Evolutionary conservation across 352 stramenopile genomes (phyloP).

Genomic region (Phytophthora chlamydospora): DNA sequence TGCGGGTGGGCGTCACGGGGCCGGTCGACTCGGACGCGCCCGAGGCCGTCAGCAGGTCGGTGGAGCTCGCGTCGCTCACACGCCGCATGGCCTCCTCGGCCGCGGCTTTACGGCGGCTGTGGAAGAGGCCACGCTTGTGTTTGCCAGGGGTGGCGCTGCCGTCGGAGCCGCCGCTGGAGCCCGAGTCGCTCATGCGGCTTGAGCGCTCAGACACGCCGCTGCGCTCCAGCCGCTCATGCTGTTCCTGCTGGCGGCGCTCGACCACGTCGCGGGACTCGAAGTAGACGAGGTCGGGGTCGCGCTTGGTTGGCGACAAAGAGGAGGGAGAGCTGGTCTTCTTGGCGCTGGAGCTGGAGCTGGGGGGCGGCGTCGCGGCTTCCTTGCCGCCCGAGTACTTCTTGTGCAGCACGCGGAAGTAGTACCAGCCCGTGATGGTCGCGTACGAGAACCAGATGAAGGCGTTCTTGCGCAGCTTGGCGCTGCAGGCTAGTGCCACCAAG

Average conservation of each 20-base stretch:
- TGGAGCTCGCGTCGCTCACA: conserved; percentile 42
- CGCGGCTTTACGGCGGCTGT: conserved; percentile 41
- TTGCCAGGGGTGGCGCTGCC: conserved; percentile 33
- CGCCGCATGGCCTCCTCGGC: conserved; percentile 39
- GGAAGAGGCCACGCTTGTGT: conserved; percentile 52
- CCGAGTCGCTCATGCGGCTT: conserved; percentile 54
- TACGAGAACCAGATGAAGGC: conserved; percentile 79
- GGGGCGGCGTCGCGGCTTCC: conserved; percentile 15
- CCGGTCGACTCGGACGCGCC: conserved; percentile 39
- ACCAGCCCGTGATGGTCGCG: conserved; percentile 82
- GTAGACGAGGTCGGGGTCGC: conserved; percentile 49
- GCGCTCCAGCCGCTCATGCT: conserved; percentile 38
- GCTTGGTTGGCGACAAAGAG: conserved; percentile 6
- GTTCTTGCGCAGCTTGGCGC: conserved; percentile 58
- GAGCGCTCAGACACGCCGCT: conserved; percentile 50
- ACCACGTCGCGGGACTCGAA: conserved; percentile 53
- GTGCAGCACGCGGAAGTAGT: conserved; percentile 82
- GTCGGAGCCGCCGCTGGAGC: conserved; percentile 56
- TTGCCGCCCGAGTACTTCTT: conserved; percentile 51
- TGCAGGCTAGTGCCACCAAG: conserved; percentile 50
- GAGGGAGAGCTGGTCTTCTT: conserved; percentile 2
- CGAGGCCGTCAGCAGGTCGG: conserved; percentile 40
- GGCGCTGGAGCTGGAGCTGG: not conserved
- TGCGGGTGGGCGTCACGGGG: conserved; percentile 14
- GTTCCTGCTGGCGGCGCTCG: conserved; percentile 32